phyloP scores from a whole-genome alignment of 2,329 filamentous ascomycete genomes.

The Tolypocladium ophioglossoides region DNA sequence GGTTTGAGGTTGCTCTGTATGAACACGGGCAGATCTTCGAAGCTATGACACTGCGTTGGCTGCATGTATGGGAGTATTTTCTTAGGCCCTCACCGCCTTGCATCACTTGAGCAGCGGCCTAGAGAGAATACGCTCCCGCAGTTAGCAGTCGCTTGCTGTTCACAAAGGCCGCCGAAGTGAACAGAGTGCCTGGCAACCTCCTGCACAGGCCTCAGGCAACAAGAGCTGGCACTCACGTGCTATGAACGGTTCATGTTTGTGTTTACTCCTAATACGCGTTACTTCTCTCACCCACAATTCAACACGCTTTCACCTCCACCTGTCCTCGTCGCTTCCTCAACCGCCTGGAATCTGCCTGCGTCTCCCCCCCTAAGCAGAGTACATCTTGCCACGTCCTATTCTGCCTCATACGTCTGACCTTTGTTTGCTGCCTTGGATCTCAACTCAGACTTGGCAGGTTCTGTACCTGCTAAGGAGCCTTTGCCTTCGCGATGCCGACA shows the following conservation, averaged over 20 bases:
- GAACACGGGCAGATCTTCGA: background rate
- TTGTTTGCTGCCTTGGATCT: background rate
- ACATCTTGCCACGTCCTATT: background rate
- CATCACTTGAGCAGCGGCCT: background rate
- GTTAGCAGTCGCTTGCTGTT: background rate
- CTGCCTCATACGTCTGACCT: background rate
- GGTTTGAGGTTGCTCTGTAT: background rate
- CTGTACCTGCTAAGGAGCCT: background rate
- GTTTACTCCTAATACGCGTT: background rate
- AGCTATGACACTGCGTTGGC: background rate
- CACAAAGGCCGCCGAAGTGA: background rate
- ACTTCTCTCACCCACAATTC: background rate
- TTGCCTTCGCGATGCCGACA: background rate
- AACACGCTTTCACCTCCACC: background rate
- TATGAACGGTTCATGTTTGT: background rate
- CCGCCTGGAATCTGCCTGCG: background rate
- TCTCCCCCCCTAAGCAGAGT: background rate
- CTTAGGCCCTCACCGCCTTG: no score
- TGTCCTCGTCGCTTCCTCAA: background rate
- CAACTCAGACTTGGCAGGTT: background rate
- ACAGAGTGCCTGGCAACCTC: background rate
- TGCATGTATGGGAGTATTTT: background rate
- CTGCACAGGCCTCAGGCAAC: background rate
- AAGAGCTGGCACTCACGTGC: background rate
- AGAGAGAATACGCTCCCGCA: background rate